A percentile compares a stretch with the other conserved stretches of the same genome.
phyloP scores from a whole-genome alignment of 768 basidiomycete species.

The Termitomyces titanicus region DNA sequence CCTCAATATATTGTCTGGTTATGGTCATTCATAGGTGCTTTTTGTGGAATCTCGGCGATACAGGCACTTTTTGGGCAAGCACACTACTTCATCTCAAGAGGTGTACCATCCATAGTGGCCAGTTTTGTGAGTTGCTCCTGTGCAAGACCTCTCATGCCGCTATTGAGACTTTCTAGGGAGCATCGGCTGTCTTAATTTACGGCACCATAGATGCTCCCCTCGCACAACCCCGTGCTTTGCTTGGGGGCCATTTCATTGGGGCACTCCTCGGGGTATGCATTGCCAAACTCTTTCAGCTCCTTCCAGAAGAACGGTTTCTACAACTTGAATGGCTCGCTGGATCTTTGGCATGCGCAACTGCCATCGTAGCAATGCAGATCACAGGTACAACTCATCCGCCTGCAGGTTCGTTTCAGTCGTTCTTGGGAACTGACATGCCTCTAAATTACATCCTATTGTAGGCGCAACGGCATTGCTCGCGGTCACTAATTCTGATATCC shows the following conservation, averaged over 20 bases:
- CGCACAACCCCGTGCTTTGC: slow-evolving; percentile 47
- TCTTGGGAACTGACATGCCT: background rate
- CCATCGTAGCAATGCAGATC: slow-evolving; percentile 49
- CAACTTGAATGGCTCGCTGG: slow-evolving; percentile 48
- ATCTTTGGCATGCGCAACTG: slow-evolving; percentile 38
- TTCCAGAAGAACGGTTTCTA: slow-evolving; percentile 38
- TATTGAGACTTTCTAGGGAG: slow-evolving; percentile 35
- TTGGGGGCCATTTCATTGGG: slow-evolving; percentile 51
- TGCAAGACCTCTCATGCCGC: background rate
- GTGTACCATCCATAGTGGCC: slow-evolving; percentile 44
- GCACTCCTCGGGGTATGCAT: slow-evolving; percentile 46
- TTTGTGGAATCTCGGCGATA: slow-evolving; percentile 44
- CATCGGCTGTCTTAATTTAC: slow-evolving; percentile 52
- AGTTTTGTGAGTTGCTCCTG: slow-evolving; percentile 36
- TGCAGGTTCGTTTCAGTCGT: slow-evolving; percentile 30
- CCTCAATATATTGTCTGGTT: slow-evolving; percentile 38
- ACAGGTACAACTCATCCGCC: slow-evolving; percentile 52
- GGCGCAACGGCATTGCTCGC: slow-evolving; percentile 54
- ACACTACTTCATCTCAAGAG: slow-evolving; percentile 41
- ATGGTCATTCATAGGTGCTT: slow-evolving; percentile 53
- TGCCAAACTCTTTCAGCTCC: slow-evolving; percentile 46
- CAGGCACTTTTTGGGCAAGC: slow-evolving; percentile 48
- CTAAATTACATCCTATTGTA: slow-evolving; percentile 7
- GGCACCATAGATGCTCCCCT: slow-evolving; percentile 50
- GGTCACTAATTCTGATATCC: slow-evolving; percentile 36